Conservation (phyloP, 2,329 filamentous ascomycete species). For the Penicillium rolfsii region DNA sequence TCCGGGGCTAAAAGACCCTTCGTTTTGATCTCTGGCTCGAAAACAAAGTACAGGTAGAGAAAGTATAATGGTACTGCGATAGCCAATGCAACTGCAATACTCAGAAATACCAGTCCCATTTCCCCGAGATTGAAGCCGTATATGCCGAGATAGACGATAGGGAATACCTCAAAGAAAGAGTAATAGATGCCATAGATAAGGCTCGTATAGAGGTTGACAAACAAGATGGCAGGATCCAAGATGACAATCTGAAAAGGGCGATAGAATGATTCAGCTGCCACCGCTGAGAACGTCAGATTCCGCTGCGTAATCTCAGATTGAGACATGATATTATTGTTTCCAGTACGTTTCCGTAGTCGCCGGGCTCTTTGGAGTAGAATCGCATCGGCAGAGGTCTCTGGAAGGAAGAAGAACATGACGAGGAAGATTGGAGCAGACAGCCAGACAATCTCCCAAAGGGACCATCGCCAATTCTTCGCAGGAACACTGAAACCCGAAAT, state of each 20-base stretch:
- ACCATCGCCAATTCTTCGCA: conserved; percentile 64
- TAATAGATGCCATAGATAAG: conserved; percentile 11
- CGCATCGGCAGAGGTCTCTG: conserved; percentile 35
- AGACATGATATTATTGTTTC: conserved; percentile 45
- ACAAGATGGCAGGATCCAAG: conserved; percentile 5
- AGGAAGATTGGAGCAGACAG: conserved; percentile 60
- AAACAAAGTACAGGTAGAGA: background rate
- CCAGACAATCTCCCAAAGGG: conserved; percentile 66
- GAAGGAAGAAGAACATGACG: conserved; percentile 39
- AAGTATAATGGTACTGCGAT: background rate
- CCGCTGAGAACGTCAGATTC: background rate
- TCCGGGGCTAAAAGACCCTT: background rate
- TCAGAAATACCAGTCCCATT: background rate
- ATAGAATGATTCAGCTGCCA: background rate
- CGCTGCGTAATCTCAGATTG: conserved; percentile 42
- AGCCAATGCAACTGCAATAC: background rate
- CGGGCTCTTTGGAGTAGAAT: conserved; percentile 26
- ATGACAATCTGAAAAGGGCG: conserved; percentile 2
- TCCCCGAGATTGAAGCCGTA: conserved; percentile 4
- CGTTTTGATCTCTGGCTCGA: background rate
- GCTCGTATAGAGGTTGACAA: conserved; percentile 5
- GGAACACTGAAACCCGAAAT: conserved; percentile 63
- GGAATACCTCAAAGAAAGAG: conserved; percentile 10
- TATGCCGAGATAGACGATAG: conserved; percentile 2
- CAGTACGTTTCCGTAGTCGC: conserved; percentile 41